phyloP scores from a whole-genome alignment of 2,329 filamentous ascomycete species.

The Hyphodiscus sp. region DNA sequence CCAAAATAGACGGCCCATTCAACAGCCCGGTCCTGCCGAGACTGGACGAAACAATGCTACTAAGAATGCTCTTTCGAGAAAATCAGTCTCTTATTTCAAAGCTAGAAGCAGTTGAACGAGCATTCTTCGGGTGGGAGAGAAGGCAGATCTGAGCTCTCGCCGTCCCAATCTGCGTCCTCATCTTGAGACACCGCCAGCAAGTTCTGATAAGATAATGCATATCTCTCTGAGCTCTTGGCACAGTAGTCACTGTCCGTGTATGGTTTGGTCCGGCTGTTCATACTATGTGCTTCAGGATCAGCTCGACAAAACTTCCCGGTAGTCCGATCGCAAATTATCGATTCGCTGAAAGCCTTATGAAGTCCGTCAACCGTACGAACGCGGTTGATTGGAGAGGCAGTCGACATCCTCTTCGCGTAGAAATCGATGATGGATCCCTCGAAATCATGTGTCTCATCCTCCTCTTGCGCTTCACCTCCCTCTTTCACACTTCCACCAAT shows the following conservation, averaged over 20 bases:
- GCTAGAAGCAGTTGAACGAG: no score
- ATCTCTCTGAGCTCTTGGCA: not conserved
- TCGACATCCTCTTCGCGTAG: conserved; percentile 12
- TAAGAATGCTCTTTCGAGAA: no score
- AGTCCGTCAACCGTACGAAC: conserved; percentile 1
- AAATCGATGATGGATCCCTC: conserved; percentile 18
- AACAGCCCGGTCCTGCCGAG: not conserved
- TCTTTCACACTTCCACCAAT: not conserved
- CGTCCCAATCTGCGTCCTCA: not conserved
- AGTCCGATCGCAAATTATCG: not conserved
- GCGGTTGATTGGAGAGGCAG: not conserved
- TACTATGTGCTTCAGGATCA: not conserved
- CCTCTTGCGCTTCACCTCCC: not conserved
- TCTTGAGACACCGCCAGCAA: not conserved
- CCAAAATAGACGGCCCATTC: not conserved
- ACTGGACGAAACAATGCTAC: no score
- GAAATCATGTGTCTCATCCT: conserved; percentile 8
- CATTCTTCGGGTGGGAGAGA: not conserved
- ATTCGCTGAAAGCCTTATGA: conserved; percentile 11
- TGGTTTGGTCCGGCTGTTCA: not conserved
- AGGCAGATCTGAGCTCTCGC: not conserved
- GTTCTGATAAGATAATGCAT: not conserved
- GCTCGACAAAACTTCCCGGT: not conserved
- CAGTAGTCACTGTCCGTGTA: not conserved
- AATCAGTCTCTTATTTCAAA: no score